Conservation (phyloP, 257 asterid genomes). For the Eucommia ulmoides region DNA sequence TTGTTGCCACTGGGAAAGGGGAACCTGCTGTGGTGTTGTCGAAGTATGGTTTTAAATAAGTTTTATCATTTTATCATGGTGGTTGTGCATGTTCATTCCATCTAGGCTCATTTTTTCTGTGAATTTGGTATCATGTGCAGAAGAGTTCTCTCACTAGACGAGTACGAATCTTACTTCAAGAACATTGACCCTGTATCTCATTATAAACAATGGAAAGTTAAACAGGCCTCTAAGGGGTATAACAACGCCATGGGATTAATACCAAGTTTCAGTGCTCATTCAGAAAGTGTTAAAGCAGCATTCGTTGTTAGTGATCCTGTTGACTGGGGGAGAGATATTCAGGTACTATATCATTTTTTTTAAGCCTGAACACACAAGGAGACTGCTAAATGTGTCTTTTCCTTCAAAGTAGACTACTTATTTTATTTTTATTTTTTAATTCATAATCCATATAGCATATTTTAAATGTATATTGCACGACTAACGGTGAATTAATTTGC, state of each 20-base stretch:
- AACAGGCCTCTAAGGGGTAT: constrained; percentile 13
- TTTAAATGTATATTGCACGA: too few relatives aligned
- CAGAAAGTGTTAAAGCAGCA: constrained; percentile 36
- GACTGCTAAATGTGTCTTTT: constrained; percentile 1
- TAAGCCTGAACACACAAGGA: not conserved
- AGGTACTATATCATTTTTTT: constrained; percentile 17
- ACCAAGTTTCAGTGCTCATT: constrained; percentile 8
- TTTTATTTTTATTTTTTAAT: too few relatives aligned
- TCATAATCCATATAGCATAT: too few relatives aligned
- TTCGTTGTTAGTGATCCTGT: constrained; percentile 59
- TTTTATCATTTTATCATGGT: not conserved
- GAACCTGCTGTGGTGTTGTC: constrained; percentile 55
- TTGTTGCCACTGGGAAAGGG: constrained; percentile 62
- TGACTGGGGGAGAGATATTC: constrained; percentile 65
- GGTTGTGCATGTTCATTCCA: not conserved
- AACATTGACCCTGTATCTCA: constrained; percentile 56
- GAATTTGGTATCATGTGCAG: constrained; percentile 20
- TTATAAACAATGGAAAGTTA: constrained; percentile 41
- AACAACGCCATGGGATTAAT: constrained; percentile 11
- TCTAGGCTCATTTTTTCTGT: not conserved
- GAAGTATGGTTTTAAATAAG: constrained; percentile 56
- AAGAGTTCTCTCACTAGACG: constrained; percentile 48
- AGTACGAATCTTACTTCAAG: constrained; percentile 34
- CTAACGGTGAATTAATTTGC: too few relatives aligned
- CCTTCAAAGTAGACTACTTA: too few relatives aligned